Evolutionary conservation across 306 rosid genomes (phyloP).

Genomic region (Quercus agrifolia): DNA sequence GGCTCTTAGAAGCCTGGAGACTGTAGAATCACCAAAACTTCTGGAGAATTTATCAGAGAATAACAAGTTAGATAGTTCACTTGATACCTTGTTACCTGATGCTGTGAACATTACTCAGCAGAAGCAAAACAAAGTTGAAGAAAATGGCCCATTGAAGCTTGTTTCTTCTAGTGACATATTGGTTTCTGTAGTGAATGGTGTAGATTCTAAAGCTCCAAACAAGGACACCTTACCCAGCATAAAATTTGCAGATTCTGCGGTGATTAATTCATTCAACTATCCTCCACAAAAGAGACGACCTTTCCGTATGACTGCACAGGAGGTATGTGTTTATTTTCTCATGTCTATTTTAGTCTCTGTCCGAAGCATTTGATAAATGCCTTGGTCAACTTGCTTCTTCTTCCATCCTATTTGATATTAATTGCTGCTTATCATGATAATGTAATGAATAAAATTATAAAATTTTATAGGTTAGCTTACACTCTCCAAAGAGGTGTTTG

Average conservation of each 20-base stretch:
- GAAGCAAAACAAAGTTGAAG: constrained; percentile 41
- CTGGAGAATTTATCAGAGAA: constrained; percentile 35
- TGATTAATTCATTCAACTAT: constrained; percentile 26
- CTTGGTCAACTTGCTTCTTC: not conserved
- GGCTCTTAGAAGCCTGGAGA: constrained; percentile 84
- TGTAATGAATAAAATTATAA: not conserved
- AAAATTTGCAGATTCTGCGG: constrained; percentile 31
- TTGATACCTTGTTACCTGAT: constrained; percentile 22
- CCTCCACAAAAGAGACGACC: constrained; percentile 55
- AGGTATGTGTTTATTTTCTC: constrained; percentile 50
- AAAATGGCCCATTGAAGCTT: constrained; percentile 40
- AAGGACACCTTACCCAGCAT: constrained; percentile 25
- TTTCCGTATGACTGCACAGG: constrained; percentile 84
- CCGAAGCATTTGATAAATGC: not conserved
- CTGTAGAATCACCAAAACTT: constrained; percentile 60
- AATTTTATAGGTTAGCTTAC: not conserved
- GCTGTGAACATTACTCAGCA: constrained; percentile 35
- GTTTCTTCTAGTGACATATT: constrained; percentile 31
- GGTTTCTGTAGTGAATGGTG: constrained; percentile 25
- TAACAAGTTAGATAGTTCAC: constrained; percentile 16
- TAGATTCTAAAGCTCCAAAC: constrained; percentile 24
- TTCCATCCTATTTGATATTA: not conserved
- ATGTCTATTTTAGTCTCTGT: not conserved
- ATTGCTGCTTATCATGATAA: not conserved
- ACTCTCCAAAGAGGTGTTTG: not conserved